Base-by-base conservation (phyloP, 371 early-diverging fungal genomes). In the Synchytrium microbalum region DNA sequence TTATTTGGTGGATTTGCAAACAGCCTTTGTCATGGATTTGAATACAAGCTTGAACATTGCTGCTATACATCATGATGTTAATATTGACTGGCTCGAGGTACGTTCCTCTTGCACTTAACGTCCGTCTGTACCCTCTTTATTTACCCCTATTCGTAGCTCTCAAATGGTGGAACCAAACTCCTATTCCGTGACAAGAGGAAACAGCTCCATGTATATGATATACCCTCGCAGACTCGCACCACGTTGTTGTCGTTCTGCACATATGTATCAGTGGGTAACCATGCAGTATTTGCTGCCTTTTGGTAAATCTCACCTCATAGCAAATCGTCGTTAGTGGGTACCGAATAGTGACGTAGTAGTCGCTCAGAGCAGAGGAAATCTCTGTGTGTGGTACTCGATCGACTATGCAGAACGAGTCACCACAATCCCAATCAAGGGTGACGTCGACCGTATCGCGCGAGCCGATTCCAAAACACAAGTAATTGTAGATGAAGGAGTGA, bases 351-450 rank as follows among this genome's bases (percentile, higher is more conserved):
- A 83, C 61, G 83, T 83, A 10, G 79, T 79, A 1, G 81, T 80
- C 0, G 83, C 83, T 3, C 83, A 83, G 61, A 75, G 67, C 32
- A 60, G 83, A 25, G 67, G 67, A 28, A 79, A 77, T 57, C 64
- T 83, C 23, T 81, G 79, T 67, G 76, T 83, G 24, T 83, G 83
- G 83, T 83, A 83, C 59, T 67, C 76, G 14, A 80, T 83, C 54
- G 78, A 81, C 59, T 67, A 72, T 1, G 81, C 83, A 16, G 80
- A 81, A 52, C 67, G 81, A 13, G 79, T 83, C 27, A 83, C 83
- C 14, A 77, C 75, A 70, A 75, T 79, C 54, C 79, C 83, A 1
- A 78, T 83, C 55, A 83, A 83, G 72, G 83, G 83, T 1, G 80
- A 83, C 59, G 71, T 83, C 10, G 79, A 79, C 31, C 78, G 78